Evolutionary conservation across 768 basidiomycete species (phyloP).

Genomic region (Butyriboletus loyo): DNA sequence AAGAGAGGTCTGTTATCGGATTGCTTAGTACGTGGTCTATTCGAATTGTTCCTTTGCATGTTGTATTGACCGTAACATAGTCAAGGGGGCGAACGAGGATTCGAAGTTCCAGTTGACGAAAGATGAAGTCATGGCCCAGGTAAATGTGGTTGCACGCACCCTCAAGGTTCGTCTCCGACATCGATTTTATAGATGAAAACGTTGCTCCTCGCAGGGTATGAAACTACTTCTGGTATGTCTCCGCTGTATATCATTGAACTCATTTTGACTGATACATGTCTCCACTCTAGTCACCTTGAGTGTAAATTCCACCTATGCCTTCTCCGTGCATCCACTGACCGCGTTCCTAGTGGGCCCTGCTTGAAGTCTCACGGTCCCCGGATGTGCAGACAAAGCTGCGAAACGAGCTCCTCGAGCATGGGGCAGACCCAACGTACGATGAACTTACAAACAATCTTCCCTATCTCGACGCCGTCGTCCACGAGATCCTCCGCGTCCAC

Average conservation of each 20-base stretch:
- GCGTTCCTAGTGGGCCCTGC: slow-evolving; percentile 47
- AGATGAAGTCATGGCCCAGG: slow-evolving; percentile 30
- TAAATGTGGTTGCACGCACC: background rate
- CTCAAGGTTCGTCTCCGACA: slow-evolving; percentile 11
- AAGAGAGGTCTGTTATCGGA: slow-evolving; percentile 26
- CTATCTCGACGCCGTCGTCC: slow-evolving; percentile 50
- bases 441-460: slow-evolving; percentile 47
- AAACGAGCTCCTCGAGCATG: slow-evolving; percentile 43
- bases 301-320: background rate
- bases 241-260: background rate
- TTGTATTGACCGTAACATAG: slow-evolving; percentile 12
- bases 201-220: background rate
- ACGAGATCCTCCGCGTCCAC: slow-evolving; percentile 38
- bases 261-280: background rate
- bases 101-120: slow-evolving; percentile 20
- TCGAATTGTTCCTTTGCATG: slow-evolving; percentile 21
- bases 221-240: background rate
- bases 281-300: slow-evolving; percentile 13
- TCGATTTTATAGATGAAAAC: slow-evolving; percentile 16
- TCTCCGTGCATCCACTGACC: background rate
- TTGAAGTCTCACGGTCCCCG: background rate
- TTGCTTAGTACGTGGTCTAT: too few species aligned
- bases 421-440: slow-evolving; percentile 50
- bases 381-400: slow-evolving; percentile 40
- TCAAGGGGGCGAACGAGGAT: slow-evolving; percentile 34